phyloP scores from a whole-genome alignment of 169 alveolate genomes.

The Eimeria maxima region DNA sequence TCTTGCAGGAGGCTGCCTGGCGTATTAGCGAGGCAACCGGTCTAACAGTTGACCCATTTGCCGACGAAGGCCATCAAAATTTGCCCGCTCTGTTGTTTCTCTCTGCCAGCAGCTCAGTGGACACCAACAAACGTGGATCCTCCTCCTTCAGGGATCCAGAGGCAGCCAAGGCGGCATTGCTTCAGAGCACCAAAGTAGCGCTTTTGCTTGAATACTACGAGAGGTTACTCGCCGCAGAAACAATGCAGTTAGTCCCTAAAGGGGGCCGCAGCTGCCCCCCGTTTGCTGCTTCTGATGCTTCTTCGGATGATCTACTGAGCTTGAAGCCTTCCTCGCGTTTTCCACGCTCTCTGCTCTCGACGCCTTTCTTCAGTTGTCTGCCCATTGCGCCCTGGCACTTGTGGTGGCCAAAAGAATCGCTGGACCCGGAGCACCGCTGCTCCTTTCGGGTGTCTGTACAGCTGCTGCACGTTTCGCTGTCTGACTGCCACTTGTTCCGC shows the following conservation, averaged over 20 bases:
- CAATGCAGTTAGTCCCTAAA: neutral
- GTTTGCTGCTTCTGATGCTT: neutral
- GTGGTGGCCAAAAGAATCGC: slow-evolving; percentile 18
- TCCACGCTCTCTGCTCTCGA: neutral
- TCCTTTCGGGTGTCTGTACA: slow-evolving; percentile 52
- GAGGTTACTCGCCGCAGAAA: slow-evolving; percentile 48
- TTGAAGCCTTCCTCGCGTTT: slow-evolving; percentile 18
- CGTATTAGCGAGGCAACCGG: neutral
- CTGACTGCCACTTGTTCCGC: slow-evolving; percentile 62
- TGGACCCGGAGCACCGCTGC: slow-evolving; percentile 10
- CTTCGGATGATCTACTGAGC: neutral
- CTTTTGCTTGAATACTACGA: slow-evolving; percentile 44
- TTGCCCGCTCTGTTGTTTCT: neutral
- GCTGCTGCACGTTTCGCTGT: slow-evolving; percentile 64
- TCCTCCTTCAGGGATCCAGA: neutral
- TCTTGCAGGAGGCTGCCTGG: slow-evolving; percentile 32
- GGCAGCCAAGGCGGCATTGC: slow-evolving; percentile 11
- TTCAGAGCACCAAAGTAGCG: slow-evolving; percentile 10
- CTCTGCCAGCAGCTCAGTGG: neutral
- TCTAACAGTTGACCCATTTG: neutral
- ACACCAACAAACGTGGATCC: neutral
- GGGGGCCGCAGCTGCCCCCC: slow-evolving; percentile 46
- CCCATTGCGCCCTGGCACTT: slow-evolving; percentile 41
- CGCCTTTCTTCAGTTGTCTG: slow-evolving; percentile 36
- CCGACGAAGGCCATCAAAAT: neutral